Conservation (phyloP, 345 rosid genomes). For the Pistacia atlantica region DNA sequence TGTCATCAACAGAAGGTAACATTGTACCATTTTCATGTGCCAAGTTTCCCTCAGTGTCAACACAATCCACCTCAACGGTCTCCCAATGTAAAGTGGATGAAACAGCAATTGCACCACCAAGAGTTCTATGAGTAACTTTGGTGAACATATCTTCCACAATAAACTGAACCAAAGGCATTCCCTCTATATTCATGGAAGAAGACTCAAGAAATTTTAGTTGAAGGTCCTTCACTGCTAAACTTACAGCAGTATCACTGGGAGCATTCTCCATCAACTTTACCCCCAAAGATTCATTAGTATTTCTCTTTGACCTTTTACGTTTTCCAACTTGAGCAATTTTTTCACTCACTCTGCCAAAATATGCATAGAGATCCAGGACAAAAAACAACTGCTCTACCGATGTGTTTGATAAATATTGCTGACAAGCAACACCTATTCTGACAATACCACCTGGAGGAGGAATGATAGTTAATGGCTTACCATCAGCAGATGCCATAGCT, state of each 20-base stretch:
- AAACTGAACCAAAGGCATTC: constrained; percentile 86
- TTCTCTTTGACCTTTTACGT: constrained; percentile 45
- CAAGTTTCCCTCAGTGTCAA: constrained; percentile 63
- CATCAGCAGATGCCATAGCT: constrained; percentile 96
- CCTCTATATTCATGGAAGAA: constrained; percentile 55
- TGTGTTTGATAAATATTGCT: constrained; percentile 81
- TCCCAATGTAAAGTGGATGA: constrained; percentile 82
- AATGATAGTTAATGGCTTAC: constrained; percentile 66
- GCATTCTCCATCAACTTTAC: constrained; percentile 80
- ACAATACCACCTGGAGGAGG: constrained; percentile 99
- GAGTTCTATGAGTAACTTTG: constrained; percentile 92
- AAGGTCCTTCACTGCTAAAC: constrained; percentile 66
- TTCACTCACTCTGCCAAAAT: constrained; percentile 80
- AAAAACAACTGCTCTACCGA: constrained; percentile 96
- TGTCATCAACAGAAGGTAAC: constrained; percentile 35
- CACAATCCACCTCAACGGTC: constrained; percentile 78
- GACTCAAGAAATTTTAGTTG: constrained; percentile 88
- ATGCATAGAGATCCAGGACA: constrained; percentile 81
- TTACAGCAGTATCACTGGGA: constrained; percentile 95
- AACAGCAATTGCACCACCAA: constrained; percentile 95
- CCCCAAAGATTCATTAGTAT: constrained; percentile 35
- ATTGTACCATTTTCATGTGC: constrained; percentile 36
- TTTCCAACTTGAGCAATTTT: constrained; percentile 73
- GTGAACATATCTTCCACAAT: constrained; percentile 69
- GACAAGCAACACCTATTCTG: constrained; percentile 84